Conservation (phyloP, 805 yeast genomes). For the Teunomyces panamensis region DNA sequence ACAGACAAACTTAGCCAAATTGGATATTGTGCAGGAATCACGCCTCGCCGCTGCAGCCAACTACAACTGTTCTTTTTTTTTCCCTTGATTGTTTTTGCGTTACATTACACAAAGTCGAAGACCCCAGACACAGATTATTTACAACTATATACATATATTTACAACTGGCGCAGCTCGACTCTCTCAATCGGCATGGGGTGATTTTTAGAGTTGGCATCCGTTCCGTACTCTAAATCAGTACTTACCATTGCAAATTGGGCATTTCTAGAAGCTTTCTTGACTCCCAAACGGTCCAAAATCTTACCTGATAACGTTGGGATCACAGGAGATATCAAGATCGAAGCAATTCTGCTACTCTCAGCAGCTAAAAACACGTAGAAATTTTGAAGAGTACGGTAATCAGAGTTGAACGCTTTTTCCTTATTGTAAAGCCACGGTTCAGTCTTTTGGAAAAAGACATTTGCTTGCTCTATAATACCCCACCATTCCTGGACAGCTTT, state of each 20-base stretch:
- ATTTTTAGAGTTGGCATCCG: slow-evolving; percentile 43
- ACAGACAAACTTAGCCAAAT: too few relatives aligned
- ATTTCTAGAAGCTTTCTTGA: slow-evolving; percentile 40
- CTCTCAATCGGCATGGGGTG: slow-evolving; percentile 51
- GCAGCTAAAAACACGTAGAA: slow-evolving; percentile 60
- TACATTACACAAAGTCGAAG: background rate
- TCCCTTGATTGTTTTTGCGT: background rate
- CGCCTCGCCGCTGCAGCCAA: too few relatives aligned
- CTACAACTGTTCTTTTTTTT: background rate
- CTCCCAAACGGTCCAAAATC: slow-evolving; percentile 64
- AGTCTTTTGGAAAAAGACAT: slow-evolving; percentile 60
- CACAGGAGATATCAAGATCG: slow-evolving; percentile 69
- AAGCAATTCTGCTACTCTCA: slow-evolving; percentile 65
- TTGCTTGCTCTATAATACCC: slow-evolving; percentile 56
- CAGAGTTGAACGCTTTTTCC: slow-evolving; percentile 13
- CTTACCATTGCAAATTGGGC: slow-evolving; percentile 50
- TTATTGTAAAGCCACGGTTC: slow-evolving; percentile 70
- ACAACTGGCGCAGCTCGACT: slow-evolving; percentile 3
- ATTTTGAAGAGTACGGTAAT: slow-evolving; percentile 31
- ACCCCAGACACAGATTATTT: background rate
- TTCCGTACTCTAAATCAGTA: slow-evolving; percentile 60
- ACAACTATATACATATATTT: background rate
- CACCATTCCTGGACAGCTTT: slow-evolving; percentile 59
- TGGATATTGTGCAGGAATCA: background rate
- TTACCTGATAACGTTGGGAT: slow-evolving; percentile 61